These are phyloP conservation scores for Boechera divaricarpa DNA, from an alignment of 345 rosid species.

Conservation along the genomic window DNA sequence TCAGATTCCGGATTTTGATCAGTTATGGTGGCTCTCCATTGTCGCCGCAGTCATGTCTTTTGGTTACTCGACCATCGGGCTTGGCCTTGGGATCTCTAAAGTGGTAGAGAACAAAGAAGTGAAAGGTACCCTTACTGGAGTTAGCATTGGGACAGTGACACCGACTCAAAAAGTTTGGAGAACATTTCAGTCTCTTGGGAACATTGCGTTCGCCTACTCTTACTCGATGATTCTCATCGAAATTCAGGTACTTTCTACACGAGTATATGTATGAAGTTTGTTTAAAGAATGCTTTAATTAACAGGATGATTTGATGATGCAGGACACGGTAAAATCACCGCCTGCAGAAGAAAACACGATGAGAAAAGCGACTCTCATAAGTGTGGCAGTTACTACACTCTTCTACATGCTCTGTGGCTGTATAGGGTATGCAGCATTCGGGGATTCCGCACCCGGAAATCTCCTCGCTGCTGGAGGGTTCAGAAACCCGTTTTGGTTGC, in stretches of 20 bases:
- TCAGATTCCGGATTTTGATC: constrained; percentile 83
- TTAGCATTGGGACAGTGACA: constrained; percentile 61
- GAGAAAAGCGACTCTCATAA: constrained; percentile 74
- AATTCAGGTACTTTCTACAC: constrained; percentile 62
- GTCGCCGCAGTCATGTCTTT: constrained; percentile 88
- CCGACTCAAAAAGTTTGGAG: constrained; percentile 76
- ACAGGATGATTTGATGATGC: constrained; percentile 5
- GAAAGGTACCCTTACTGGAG: constrained; percentile 77
- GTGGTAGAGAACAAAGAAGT: constrained; percentile 59
- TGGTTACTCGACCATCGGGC: constrained; percentile 74
- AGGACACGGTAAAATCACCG: constrained; percentile 48
- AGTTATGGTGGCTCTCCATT: constrained; percentile 81
- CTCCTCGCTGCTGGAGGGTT: constrained; percentile 77
- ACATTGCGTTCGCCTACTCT: constrained; percentile 92
- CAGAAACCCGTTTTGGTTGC: constrained; percentile 83
- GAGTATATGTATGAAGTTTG: not conserved
- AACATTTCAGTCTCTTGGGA: constrained; percentile 91
- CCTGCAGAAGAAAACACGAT: constrained; percentile 84
- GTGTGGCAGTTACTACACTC: constrained; percentile 75
- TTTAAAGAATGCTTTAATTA: not conserved
- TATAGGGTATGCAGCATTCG: constrained; percentile 91
- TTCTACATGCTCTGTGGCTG: constrained; percentile 94
- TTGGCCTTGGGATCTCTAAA: constrained; percentile 71
- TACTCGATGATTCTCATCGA: constrained; percentile 83
- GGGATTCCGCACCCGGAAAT: constrained; percentile 80